Evolutionary conservation across 305 asterid genomes (phyloP), one percentile per base, ranked within the genome.

Genomic region (Rubia tinctorum): DNA sequence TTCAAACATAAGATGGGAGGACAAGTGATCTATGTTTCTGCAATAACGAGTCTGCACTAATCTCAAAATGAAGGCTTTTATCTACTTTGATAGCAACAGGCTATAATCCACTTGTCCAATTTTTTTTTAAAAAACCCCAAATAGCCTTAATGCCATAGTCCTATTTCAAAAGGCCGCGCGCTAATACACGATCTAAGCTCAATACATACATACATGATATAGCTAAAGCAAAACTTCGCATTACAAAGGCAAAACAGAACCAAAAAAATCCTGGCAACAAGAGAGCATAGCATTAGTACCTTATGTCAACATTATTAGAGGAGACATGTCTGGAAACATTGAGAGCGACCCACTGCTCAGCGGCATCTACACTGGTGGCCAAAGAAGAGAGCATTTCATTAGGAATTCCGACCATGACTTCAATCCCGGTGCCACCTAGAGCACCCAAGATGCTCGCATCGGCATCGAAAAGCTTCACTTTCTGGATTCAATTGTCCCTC

Each of bases 341-440:
- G 87, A 74, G 83, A 71, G 71, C 85, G 25, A 93, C 98, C 98
- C 98, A 93, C 75, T 66, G 86, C 78, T 91, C 97, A 74, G 98
- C 98, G 79, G 94, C 97, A 40, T 67, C 80, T 47, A 91, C 80
- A 71, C 88, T 87, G 25, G 45, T 75, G 45, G 98, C 94, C 60
- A 93, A 79, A 71, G n/a, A 44, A 18, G 83, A 83, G 47, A 93
- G 37, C 98, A 91, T 87, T 0, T 93, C 98, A 79, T 91, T 93
- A 15, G 98, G 98, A 42, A 93, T 93, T 27, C 97, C 98, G 60
- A 91, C 97, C 97, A 91, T 93, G 13, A 93, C 96, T 82, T 93
- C 88, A 73, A 93, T 86, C 69, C 96, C 96, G 2, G 98, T 91
- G 1, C 96, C 97, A 69, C 91, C 77, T 3, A 93, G 85, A 45